phyloP scores from a whole-genome alignment of 768 basidiomycete genomes.

The Tulasnella sp. region DNA sequence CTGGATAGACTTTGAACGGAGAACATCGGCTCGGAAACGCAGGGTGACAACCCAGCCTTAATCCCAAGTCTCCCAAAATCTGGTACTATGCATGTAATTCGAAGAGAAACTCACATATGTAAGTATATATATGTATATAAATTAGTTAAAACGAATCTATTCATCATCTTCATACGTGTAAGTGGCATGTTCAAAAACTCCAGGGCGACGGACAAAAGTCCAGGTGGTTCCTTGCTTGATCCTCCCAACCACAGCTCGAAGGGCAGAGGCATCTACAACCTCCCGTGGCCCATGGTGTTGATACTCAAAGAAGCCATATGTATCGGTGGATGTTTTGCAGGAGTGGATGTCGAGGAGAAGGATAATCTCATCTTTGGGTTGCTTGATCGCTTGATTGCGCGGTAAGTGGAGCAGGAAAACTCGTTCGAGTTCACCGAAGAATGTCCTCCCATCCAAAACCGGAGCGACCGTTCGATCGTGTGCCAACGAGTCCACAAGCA shows the following conservation, averaged over 20 bases:
- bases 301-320: conserved; percentile 1
- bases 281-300: not conserved
- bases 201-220: not conserved
- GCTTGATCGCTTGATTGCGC: not conserved
- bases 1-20: not conserved
- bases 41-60: not conserved
- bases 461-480: not conserved
- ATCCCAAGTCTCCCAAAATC: not conserved
- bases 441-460: conserved; percentile 2
- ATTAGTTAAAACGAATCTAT: not conserved
- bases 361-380: not conserved
- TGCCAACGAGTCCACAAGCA: not conserved
- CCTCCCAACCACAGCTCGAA: not conserved
- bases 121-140: not conserved
- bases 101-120: not conserved
- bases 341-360: not conserved
- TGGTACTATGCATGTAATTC: not conserved
- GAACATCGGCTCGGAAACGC: not conserved
- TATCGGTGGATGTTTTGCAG: not conserved
- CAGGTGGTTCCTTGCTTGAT: not conserved
- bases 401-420: not conserved
- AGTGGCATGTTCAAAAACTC: not conserved
- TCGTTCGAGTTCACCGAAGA: not conserved
- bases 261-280: not conserved
- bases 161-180: not conserved